Conservation (phyloP, 2,329 filamentous ascomycete genomes). For the Capronia epimyces region DNA sequence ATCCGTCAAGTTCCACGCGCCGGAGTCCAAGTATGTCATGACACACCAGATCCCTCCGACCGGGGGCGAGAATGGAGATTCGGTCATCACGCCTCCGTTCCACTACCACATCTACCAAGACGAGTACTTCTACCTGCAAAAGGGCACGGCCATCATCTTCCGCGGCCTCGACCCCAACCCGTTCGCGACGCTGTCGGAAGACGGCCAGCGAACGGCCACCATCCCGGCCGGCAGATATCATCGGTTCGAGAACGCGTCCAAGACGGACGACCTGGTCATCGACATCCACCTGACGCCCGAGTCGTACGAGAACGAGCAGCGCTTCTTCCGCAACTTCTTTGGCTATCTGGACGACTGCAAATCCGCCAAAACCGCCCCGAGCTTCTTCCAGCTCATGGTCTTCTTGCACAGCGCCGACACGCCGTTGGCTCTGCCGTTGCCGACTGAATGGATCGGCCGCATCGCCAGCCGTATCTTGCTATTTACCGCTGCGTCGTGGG, state of each 20-base stretch:
- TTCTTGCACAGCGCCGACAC: constrained; percentile 28
- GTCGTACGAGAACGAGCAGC: constrained; percentile 26
- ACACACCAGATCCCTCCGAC: constrained; percentile 25
- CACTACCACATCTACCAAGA: constrained; percentile 30
- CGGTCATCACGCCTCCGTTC: constrained; percentile 28
- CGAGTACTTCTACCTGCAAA: constrained; percentile 24
- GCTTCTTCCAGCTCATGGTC: constrained; percentile 29
- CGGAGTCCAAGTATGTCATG: constrained; percentile 25
- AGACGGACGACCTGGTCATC: constrained; percentile 23
- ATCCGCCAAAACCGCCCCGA: constrained; percentile 16
- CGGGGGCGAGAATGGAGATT: constrained; percentile 6
- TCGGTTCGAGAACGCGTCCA: constrained; percentile 28
- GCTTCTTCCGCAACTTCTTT: constrained; percentile 31
- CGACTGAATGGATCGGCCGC: constrained; percentile 10
- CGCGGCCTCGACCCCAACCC: constrained; percentile 16
- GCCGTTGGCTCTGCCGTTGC: constrained; percentile 26
- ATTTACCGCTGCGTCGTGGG: constrained; percentile 12
- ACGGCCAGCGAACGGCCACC: constrained; percentile 13
- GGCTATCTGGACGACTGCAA: constrained; percentile 30
- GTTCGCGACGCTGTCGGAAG: constrained; percentile 15
- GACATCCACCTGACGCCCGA: constrained; percentile 28
- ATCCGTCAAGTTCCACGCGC: constrained; percentile 21
- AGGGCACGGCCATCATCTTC: constrained; percentile 25
- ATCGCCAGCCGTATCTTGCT: constrained; percentile 17
- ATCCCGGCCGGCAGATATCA: constrained; percentile 22